Percentiles rank a stretch among this genome's conserved stretches.
Evolutionary conservation across 768 basidiomycete genomes (phyloP).

Genomic region (Amanita muscaria): DNA sequence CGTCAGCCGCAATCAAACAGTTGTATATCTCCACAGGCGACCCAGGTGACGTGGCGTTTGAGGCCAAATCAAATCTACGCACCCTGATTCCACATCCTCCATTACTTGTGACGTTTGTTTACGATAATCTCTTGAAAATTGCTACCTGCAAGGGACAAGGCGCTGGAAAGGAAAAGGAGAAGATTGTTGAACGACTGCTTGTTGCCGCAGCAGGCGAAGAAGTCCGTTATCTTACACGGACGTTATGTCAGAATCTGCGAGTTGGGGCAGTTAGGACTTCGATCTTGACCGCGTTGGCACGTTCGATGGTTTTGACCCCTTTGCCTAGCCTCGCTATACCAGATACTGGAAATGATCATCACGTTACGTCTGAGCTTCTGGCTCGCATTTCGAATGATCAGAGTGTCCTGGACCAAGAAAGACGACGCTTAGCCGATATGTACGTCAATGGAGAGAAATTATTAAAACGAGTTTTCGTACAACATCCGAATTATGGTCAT

Average conservation of each 20-base stretch:
- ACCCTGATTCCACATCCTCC: constrained; percentile 68
- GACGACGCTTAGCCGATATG: constrained; percentile 29
- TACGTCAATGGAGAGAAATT: constrained; percentile 54
- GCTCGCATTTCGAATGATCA: constrained; percentile 14
- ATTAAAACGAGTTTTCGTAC: constrained; percentile 64
- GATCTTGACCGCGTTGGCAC: constrained; percentile 69
- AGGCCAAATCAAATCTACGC: constrained; percentile 68
- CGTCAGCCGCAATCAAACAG: constrained; percentile 44
- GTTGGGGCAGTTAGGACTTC: constrained; percentile 86
- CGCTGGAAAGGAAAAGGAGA: constrained; percentile 66
- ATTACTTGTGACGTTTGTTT: constrained; percentile 55
- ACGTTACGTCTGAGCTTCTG: constrained; percentile 22
- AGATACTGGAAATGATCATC: constrained; percentile 13
- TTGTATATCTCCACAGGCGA: constrained; percentile 74
- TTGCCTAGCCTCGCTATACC: constrained; percentile 10
- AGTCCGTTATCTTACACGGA: constrained; percentile 72
- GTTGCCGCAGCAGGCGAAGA: constrained; percentile 83
- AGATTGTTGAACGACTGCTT: constrained; percentile 72
- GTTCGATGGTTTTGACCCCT: constrained; percentile 62
- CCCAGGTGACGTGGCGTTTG: constrained; percentile 81
- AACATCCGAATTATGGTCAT: constrained; percentile 69
- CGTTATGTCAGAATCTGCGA: constrained; percentile 64
- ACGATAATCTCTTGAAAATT: constrained; percentile 59
- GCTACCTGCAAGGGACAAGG: constrained; percentile 65
- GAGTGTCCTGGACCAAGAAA: constrained; percentile 19